Conservation (phyloP, 225 moss, liverwort and hornwort genomes). For the Pseudisothecium myosuroides region DNA sequence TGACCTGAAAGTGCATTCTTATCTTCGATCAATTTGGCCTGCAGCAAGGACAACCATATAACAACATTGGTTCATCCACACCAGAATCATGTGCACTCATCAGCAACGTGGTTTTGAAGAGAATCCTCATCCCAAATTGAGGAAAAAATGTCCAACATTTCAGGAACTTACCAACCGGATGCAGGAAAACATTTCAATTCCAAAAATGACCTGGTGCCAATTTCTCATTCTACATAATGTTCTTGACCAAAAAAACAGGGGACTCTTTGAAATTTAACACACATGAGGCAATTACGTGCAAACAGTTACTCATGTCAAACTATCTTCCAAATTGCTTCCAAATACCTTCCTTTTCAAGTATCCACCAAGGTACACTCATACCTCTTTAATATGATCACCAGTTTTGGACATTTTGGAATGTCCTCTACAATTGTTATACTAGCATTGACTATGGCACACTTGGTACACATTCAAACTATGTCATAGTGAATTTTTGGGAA, state of each 20-base stretch:
- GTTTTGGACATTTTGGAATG: neutral
- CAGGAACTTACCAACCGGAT: neutral
- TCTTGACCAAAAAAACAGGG: neutral
- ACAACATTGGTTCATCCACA: neutral
- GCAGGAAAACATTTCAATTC: neutral
- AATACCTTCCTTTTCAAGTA: neutral
- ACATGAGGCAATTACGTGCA: neutral
- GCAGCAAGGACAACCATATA: neutral
- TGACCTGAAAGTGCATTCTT: constrained; percentile 18
- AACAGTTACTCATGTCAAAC: neutral
- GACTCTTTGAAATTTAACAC: neutral
- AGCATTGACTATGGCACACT: neutral
- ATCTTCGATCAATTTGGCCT: constrained; percentile 24
- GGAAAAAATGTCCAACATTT: neutral
- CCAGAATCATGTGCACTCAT: neutral
- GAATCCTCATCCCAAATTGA: neutral
- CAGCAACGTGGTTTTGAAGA: neutral
- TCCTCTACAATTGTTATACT: neutral
- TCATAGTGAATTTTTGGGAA: neutral
- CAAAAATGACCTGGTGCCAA: neutral
- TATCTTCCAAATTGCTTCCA: neutral
- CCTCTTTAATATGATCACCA: neutral
- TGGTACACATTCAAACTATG: neutral
- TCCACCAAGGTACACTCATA: neutral
- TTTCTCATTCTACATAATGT: neutral